Evolutionary conservation across 306 rosid genomes (phyloP), one percentile per base, ranked within the genome.

Genomic region (Nissolia schottii): DNA sequence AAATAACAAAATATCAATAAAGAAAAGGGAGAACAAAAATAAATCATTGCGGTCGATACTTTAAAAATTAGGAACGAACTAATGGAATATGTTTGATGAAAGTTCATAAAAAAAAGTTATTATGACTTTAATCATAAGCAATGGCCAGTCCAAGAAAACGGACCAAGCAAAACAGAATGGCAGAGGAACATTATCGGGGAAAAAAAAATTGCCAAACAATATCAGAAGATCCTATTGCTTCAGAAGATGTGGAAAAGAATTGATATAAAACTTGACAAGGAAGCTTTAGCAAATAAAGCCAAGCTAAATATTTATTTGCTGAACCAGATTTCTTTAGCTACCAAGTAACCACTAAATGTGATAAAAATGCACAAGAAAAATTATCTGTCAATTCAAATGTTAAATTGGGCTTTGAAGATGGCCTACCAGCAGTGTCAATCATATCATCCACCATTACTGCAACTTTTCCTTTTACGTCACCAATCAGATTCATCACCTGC

Each of bases 341-440:
- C 20, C 67, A 67, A 7, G 28, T 58, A 67, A 60, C n/a, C 25
- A 29, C 5, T 34, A 34, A 1, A 38, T 29, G 27, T 34, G 63
- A 62, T 16, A 61, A 23, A 45, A 14, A 25, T 15, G 1, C 29
- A 25, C 3, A 5, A 13, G 61, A 22, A 16, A 56, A 46, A 16
- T 22, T 60, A 45, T 11, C 43, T 12, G 7, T 40, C 10, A 13
- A 7, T 55, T 63, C 65, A 19, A 63, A 75, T 27, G 23, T 55
- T 35, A 60, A 67, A 54, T 60, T 61, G 43, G 60, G 43, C 19
- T 76, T 41, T n/a, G 55, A 73, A 25, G 37, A 70, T 64, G 19
- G 76, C 93, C 80, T 70, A 93, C 98, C 98, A 76, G 97, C 98
- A 71, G 98, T 93, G 87, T 93, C 98, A 73, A 93, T 93, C 97